These are phyloP conservation scores for Lipomyces anomalus DNA, from an alignment of 805 yeast genomes.

Conservation along the genomic window DNA sequence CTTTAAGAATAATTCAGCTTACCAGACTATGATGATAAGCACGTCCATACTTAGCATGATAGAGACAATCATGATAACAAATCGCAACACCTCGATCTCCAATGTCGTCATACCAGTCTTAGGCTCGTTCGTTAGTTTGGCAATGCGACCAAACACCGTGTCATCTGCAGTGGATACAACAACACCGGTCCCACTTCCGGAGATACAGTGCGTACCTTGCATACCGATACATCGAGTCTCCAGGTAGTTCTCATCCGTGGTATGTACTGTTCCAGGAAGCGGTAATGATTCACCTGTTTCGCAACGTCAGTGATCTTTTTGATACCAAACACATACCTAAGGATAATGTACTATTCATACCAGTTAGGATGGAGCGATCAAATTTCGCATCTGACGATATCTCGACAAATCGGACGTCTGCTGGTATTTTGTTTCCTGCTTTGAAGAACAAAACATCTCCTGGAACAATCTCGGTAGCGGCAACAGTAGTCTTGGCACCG, in stretches of 20 bases:
- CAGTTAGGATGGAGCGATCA: constrained; percentile 38
- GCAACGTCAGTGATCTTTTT: neutral
- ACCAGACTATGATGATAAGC: constrained; percentile 27
- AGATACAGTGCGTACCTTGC: constrained; percentile 43
- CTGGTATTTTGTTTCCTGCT: constrained; percentile 41
- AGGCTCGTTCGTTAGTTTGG: constrained; percentile 34
- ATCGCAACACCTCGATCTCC: constrained; percentile 38
- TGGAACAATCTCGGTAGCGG: constrained; percentile 37
- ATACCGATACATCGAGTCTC: constrained; percentile 41
- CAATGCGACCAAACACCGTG: constrained; percentile 40
- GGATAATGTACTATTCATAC: too few species aligned
- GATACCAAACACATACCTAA: too few species aligned
- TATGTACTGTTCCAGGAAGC: constrained; percentile 30
- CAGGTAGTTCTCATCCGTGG: constrained; percentile 35
- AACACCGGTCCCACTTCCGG: constrained; percentile 36
- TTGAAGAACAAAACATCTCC: constrained; percentile 38
- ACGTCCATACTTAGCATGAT: constrained; percentile 26
- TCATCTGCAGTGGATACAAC: constrained; percentile 42
- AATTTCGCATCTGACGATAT: constrained; percentile 34
- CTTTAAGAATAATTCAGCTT: too few species aligned
- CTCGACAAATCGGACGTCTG: constrained; percentile 37
- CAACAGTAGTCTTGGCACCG: constrained; percentile 39
- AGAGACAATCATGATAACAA: constrained; percentile 20
- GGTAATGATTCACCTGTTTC: constrained; percentile 41
- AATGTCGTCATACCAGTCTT: constrained; percentile 39